These are phyloP conservation scores for Solanum chacoense DNA, from an alignment of 305 asterid genomes.

Conservation along the genomic window DNA sequence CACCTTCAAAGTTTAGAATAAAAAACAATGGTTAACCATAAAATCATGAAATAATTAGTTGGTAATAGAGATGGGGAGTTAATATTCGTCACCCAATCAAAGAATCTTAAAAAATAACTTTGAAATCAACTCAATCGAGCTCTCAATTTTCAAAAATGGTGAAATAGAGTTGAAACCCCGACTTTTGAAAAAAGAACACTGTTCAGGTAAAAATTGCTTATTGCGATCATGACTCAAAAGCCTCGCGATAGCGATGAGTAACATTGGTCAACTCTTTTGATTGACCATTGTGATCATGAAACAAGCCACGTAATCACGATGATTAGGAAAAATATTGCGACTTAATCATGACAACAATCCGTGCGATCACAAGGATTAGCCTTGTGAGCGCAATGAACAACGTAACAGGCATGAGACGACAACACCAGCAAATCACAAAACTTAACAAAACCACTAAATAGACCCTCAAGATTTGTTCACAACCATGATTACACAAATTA, in stretches of 20 bases:
- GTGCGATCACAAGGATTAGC: background rate
- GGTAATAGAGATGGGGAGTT: background rate
- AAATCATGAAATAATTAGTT: background rate
- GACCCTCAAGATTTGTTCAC: background rate
- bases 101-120: background rate
- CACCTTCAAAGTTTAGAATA: background rate
- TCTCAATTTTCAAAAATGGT: background rate
- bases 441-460: too few species aligned
- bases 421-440: background rate
- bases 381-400: background rate
- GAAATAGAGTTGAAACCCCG: background rate
- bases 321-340: background rate
- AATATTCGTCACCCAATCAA: background rate
- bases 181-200: background rate
- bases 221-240: background rate
- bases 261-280: background rate
- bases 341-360: background rate
- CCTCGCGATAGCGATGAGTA: background rate
- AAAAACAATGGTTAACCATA: background rate
- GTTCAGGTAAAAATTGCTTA: background rate
- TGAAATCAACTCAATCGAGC: background rate
- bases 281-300: background rate
- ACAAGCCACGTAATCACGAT: background rate
- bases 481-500: background rate
- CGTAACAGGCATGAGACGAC: background rate